Conservation (phyloP, 2,329 filamentous ascomycete genomes). For the Xenosphaeropsis pyriputrescens region DNA sequence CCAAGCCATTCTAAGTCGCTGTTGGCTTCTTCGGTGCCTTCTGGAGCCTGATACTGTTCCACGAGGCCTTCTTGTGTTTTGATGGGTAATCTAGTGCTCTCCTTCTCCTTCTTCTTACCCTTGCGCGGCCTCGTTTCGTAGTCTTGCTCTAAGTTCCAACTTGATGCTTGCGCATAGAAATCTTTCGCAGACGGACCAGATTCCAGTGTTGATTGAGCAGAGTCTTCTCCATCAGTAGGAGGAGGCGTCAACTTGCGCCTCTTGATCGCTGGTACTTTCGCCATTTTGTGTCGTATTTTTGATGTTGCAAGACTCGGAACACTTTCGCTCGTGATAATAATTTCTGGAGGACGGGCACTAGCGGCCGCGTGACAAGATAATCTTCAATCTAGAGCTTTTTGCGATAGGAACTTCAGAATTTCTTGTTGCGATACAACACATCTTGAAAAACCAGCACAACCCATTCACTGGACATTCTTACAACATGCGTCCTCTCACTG, state of each 20-base stretch:
- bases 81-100: conserved; percentile 67
- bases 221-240: conserved; percentile 28
- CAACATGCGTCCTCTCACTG: conserved; percentile 67
- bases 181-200: conserved; percentile 10
- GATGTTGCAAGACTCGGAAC: too few species aligned
- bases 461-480: conserved; percentile 1
- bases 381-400: too few species aligned
- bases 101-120: conserved; percentile 52
- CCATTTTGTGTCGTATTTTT: conserved; percentile 10
- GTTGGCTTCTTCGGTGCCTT: conserved; percentile 37
- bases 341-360: too few species aligned
- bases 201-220: conserved; percentile 15
- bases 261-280: conserved; percentile 25
- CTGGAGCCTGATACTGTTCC: conserved; percentile 37
- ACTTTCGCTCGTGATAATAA: too few species aligned
- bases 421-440: not conserved
- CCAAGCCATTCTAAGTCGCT: conserved; percentile 51
- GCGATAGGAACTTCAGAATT: not conserved
- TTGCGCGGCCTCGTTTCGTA: conserved; percentile 75
- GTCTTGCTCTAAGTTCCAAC: conserved; percentile 85
- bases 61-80: conserved; percentile 69
- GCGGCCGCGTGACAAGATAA: too few species aligned
- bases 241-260: conserved; percentile 42
- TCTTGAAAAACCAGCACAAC: not conserved
- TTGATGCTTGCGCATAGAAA: conserved; percentile 61